phyloP scores from a whole-genome alignment of 2,329 filamentous ascomycete genomes.

The Aspergillus costaricaensis region DNA sequence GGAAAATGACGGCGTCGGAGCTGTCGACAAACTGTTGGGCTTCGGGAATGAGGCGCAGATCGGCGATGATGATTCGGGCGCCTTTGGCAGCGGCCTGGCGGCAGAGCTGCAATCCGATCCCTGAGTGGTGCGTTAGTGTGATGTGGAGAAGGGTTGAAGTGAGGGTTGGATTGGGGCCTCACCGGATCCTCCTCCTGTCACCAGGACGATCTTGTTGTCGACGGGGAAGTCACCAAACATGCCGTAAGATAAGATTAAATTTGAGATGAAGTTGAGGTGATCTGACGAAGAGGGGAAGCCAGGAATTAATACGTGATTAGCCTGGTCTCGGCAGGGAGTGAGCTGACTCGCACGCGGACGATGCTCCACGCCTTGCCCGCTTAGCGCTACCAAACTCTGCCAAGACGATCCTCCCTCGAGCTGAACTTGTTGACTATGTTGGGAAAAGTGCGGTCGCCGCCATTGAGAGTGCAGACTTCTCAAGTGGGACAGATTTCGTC shows the following conservation, averaged over 20 bases:
- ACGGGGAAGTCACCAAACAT: constrained; percentile 19
- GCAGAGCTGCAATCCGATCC: constrained; percentile 5
- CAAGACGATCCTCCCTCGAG: too few species aligned
- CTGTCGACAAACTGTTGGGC: constrained; percentile 2
- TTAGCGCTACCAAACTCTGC: neutral
- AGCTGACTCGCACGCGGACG: too few species aligned
- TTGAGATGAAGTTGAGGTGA: neutral
- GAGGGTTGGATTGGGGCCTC: neutral
- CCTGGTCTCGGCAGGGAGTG: neutral
- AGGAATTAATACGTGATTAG: neutral
- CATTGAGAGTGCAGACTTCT: too few species aligned
- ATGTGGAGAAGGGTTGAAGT: neutral
- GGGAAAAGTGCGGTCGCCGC: too few species aligned
- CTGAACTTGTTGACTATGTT: too few species aligned
- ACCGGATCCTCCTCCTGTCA: constrained; percentile 9
- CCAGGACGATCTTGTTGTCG: constrained; percentile 4
- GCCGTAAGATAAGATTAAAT: too few species aligned
- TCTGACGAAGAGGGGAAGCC: neutral
- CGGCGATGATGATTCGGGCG: constrained; percentile 7
- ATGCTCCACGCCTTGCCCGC: neutral
- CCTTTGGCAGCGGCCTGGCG: neutral
- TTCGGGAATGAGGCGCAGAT: constrained; percentile 6
- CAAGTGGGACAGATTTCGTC: neutral
- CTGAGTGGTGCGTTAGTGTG: neutral
- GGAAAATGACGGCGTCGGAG: neutral